These are phyloP conservation scores for Pachysandra terminalis DNA, from an alignment of 164 flowering plant species.

Conservation along the genomic window DNA sequence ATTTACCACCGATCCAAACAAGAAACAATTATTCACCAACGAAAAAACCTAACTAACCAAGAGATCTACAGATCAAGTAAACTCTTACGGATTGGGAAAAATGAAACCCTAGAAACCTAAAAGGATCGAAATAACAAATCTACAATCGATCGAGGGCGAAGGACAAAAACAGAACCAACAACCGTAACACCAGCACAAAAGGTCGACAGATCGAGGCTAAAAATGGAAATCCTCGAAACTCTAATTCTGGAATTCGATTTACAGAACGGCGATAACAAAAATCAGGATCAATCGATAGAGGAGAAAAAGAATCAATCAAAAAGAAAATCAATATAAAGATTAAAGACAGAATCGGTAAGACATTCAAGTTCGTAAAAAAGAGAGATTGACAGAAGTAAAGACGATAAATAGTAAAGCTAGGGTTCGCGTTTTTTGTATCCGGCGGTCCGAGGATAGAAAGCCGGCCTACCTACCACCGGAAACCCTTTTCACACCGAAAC, in stretches of 20 bases:
- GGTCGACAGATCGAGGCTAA: conserved; percentile 12
- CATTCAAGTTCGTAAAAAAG: neutral
- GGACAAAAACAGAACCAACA: neutral
- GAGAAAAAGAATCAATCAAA: neutral
- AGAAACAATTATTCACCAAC: neutral
- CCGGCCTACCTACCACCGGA: conserved; percentile 10
- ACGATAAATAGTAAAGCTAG: conserved; percentile 13
- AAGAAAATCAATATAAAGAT: conserved; percentile 6
- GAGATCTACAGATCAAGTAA: conserved; percentile 12
- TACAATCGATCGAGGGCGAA: conserved; percentile 1
- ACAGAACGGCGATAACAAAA: conserved; percentile 2
- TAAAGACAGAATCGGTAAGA: neutral
- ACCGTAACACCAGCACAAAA: neutral
- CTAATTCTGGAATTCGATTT: conserved; percentile 33
- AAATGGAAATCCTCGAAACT: conserved; percentile 22
- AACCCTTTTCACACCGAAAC: conserved; percentile 10
- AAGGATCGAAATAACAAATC: conserved; percentile 2
- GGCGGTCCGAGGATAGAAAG: conserved; percentile 9
- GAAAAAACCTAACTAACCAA: conserved; percentile 6
- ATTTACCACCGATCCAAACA: conserved; percentile 7
- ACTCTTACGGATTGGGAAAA: neutral
- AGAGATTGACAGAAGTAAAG: neutral
- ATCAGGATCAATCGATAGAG: conserved; percentile 16
- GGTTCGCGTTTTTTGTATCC: conserved; percentile 12
- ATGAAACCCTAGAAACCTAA: conserved; percentile 1